Evolutionary conservation across 768 basidiomycete species (phyloP), one percentile per base, ranked within the genome.

Genomic region (Kondoa malvinella): DNA sequence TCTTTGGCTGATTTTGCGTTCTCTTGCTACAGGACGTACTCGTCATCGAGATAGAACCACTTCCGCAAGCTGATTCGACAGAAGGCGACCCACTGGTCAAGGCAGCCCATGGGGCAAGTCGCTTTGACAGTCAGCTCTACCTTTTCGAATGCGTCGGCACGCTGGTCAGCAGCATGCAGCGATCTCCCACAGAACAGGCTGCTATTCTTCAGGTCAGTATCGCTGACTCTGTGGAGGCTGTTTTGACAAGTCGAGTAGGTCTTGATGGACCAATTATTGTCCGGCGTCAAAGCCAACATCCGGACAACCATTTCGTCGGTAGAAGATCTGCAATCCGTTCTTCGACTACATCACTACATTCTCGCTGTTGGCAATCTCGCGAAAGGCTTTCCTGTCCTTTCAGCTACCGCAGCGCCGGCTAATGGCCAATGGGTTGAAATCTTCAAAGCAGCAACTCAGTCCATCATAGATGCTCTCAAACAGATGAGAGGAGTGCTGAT

Each of bases 321-420:
- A 66, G 64, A 77, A 59, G 87, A 91, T 71, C 78, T 88, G 3
- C 76, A 87, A 57, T 83, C 88, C n/a, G 84, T 95, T 73, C 81
- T 96, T 66, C 85, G 84, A 74, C 84, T 91, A 4, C 95, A 97
- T 73, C 92, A 97, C 78, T 82, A 86, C 72, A 87, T 96, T 76
- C 87, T 94, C 85, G 92, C 94, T 1, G 80, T 96, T 26, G 94
- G 94, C 15, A 90, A 88, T 73, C 84, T 96, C 66, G 88, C 92
- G 34, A 95, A 95, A 78, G 95, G 95, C 15, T 97, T 96, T 78
- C 95, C 95, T 0, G 90, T 91, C 75, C 87, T 87, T 74, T 82
- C 84, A 1, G 78, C 85, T 0, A 83, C 85, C 0, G 81, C 83
- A 72, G 84, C 83, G 33, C 86, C 86, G 72, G 81, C 84, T 8